Evolutionary conservation across 768 basidiomycete genomes (phyloP).

Genomic region (Leucocoprinus leucothites): DNA sequence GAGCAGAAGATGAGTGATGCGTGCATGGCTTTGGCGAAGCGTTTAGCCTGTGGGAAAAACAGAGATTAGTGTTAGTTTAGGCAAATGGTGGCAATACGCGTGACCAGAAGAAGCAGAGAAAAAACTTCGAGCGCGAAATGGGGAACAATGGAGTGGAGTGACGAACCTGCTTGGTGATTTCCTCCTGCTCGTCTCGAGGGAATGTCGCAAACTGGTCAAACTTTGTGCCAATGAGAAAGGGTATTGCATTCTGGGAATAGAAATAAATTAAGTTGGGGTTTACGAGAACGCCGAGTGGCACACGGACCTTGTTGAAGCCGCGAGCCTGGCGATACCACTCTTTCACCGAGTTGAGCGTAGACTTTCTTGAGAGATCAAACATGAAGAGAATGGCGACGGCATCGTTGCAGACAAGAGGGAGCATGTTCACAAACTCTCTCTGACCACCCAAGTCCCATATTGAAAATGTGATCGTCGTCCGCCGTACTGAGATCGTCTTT

Average conservation of each 20-base stretch:
- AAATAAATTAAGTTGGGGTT: constrained; percentile 3
- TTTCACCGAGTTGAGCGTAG: constrained; percentile 96
- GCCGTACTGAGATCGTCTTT: constrained; percentile 97
- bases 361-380: constrained; percentile 98
- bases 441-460: constrained; percentile 99
- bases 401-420: constrained; percentile 97
- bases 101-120: too few relatives aligned
- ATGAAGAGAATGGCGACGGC: constrained; percentile 99
- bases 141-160: not conserved
- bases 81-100: too few relatives aligned
- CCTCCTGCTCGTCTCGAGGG: constrained; percentile 96
- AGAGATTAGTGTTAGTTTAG: not conserved
- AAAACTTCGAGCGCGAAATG: not conserved
- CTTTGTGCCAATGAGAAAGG: constrained; percentile 97
- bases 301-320: constrained; percentile 94
- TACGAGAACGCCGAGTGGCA: not conserved
- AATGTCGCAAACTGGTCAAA: constrained; percentile 97
- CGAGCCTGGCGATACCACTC: constrained; percentile 99
- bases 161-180: constrained; percentile 93
- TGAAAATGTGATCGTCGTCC: constrained; percentile 98
- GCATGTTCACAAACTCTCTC: constrained; percentile 98
- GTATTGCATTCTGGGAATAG: constrained; percentile 85
- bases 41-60: constrained; percentile 67
- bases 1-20: constrained; percentile 99
- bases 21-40: constrained; percentile 99